Evolutionary conservation across 2,329 filamentous ascomycete species (phyloP).

Genomic region (Nemania diffusa): DNA sequence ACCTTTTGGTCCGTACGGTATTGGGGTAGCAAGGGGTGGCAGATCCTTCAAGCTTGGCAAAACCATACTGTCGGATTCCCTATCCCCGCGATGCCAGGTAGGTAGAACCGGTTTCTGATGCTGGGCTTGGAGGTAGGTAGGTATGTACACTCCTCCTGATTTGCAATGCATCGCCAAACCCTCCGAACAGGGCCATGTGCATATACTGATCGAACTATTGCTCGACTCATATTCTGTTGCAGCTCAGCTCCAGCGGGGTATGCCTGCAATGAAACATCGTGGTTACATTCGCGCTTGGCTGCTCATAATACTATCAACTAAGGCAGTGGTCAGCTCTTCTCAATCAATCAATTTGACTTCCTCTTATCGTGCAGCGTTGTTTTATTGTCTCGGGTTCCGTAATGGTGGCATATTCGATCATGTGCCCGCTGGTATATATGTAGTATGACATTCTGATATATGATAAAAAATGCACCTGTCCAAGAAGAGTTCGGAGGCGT

Average conservation of each 20-base stretch:
- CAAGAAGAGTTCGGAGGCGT: constrained; percentile 13
- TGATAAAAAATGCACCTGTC: constrained; percentile 24
- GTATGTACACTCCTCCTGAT: constrained; percentile 19
- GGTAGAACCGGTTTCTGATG: constrained; percentile 18
- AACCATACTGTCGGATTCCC: constrained; percentile 36
- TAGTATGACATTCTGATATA: constrained; percentile 28
- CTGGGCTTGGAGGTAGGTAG: constrained; percentile 8
- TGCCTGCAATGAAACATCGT: constrained; percentile 31
- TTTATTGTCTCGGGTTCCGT: constrained; percentile 30
- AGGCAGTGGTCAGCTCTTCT: constrained; percentile 19
- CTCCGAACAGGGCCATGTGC: constrained; percentile 14
- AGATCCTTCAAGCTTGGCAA: constrained; percentile 36
- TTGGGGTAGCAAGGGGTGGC: constrained; percentile 22
- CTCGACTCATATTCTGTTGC: constrained; percentile 18
- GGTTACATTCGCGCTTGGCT: constrained; percentile 35
- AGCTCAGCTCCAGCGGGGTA: constrained; percentile 30
- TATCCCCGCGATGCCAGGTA: constrained; percentile 17
- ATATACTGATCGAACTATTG: constrained; percentile 26
- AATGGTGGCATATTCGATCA: constrained; percentile 30
- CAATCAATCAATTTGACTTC: constrained; percentile 11
- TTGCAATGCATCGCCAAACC: constrained; percentile 23
- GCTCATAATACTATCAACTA: constrained; percentile 24
- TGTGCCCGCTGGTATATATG: constrained; percentile 27
- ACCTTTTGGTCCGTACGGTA: constrained; percentile 11
- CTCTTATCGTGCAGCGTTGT: constrained; percentile 15